Base-by-base conservation (phyloP, 1,284 basidiomycete genomes). In the Ustilago esculenta region DNA sequence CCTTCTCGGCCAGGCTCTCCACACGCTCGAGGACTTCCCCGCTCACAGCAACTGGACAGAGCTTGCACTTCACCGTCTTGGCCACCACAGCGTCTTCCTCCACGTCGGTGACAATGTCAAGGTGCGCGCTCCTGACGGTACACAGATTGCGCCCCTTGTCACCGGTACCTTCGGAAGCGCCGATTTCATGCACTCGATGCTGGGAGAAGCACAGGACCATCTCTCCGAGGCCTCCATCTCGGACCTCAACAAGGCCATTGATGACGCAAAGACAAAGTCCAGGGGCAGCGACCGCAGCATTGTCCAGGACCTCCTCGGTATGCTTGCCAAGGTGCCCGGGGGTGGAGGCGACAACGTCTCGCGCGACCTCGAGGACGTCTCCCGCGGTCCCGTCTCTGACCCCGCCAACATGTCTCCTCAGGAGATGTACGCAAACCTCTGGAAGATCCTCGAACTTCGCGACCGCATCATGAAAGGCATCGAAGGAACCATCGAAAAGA, bases 121-220 rank as follows among this genome's bases (percentile, higher is more conserved):
- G 40, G 85, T 96, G 23, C 88, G 89, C 55, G 88, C 90, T 21
- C 91, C 89, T 0, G 88, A 89, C 60, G 92, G 93, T 4, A 86
- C 87, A 63, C 85, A 85, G 81, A 90, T 93, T 21, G 88, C 90
- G 2, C 92, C 92, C 0, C 85, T 95, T 42, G 90, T 95, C 11
- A 95, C 93, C 2, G 92, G 90, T 8, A 91, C 92, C 0, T 95
- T 95, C 73, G 92, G 92, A 12, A 89, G 89, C 1, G 89, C 87
- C 73, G 92, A 95, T 81, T 95, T 95, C 77, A 66, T 73, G 20
- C 68, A 76, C 41, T 73, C 75, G 14, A 53, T 80, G 12, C 82
- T 85, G 64, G 85, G 85, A 8, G 85, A 89, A 79, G 87, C 87
- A 11, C 86, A 85, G 55, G 87, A 88, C 42, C 76, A 81, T 39